Conservation (phyloP, 2,329 filamentous ascomycete genomes). For the Clathrospora elynae region DNA sequence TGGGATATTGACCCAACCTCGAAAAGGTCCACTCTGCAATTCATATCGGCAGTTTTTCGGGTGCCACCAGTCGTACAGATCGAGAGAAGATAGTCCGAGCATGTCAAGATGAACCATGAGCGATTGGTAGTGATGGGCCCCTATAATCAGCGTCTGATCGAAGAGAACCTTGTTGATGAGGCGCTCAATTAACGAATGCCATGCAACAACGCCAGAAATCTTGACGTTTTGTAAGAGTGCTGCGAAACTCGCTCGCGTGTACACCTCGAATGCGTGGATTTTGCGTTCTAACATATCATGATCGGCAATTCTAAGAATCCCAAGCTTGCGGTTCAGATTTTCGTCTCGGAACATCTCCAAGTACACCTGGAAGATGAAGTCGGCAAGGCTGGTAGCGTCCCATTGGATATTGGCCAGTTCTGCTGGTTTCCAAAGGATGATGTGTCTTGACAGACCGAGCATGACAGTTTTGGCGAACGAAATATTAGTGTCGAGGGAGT, state of each 20-base stretch:
- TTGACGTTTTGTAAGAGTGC: constrained; percentile 14
- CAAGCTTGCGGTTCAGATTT: background rate
- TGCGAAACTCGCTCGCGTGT: constrained; percentile 19
- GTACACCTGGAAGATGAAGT: constrained; percentile 14
- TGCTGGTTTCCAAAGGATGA: constrained; percentile 10
- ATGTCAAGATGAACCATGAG: constrained; percentile 18
- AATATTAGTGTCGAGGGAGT: no score
- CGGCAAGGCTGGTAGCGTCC: constrained; percentile 9
- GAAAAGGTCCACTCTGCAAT: constrained; percentile 7
- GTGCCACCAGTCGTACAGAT: background rate
- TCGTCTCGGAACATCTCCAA: constrained; percentile 24
- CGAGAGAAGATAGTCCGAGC: constrained; percentile 6
- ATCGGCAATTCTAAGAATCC: background rate
- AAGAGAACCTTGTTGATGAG: constrained; percentile 6
- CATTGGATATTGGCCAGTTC: constrained; percentile 50
- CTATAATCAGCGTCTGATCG: constrained; percentile 15
- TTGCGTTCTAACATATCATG: background rate
- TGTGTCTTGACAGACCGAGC: constrained; percentile 36
- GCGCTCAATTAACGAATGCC: constrained; percentile 3
- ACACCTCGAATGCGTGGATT: constrained; percentile 27
- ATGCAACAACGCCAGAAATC: constrained; percentile 1
- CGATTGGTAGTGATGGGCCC: constrained; percentile 15
- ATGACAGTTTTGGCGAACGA: no score
- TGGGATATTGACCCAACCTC: constrained; percentile 22
- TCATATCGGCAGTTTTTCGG: background rate